A percentile compares a stretch with the other conserved stretches of the same genome.
Evolutionary conservation across 2,329 filamentous ascomycete species (phyloP).

Genomic region (Botrytis sinoallii): DNA sequence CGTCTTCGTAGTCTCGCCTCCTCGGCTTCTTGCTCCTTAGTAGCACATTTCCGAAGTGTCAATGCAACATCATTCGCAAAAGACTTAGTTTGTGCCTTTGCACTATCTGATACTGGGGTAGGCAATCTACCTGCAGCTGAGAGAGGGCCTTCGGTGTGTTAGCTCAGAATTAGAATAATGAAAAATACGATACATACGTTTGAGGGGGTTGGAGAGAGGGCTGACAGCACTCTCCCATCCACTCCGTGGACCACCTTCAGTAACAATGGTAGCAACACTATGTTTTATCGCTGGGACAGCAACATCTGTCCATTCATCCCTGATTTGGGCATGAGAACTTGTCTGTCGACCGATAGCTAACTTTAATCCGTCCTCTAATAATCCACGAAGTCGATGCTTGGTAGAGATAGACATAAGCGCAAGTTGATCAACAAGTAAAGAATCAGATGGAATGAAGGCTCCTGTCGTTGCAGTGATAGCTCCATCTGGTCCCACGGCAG

Average conservation of each 20-base stretch:
- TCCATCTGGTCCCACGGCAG: constrained; percentile 60
- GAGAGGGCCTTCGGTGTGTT: constrained; percentile 35
- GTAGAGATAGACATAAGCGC: constrained; percentile 79
- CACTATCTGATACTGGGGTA: constrained; percentile 47
- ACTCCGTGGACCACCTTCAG: constrained; percentile 34
- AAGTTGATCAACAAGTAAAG: constrained; percentile 76
- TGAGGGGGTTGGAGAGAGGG: constrained; percentile 53
- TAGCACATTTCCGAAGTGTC: constrained; percentile 59
- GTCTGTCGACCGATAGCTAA: constrained; percentile 69
- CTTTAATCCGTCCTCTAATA: constrained; percentile 74
- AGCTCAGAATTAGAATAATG: constrained; percentile 27
- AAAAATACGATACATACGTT: constrained; percentile 50
- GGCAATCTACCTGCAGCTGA: constrained; percentile 42
- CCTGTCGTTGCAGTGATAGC: constrained; percentile 61
- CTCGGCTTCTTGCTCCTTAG: constrained; percentile 68
- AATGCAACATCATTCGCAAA: constrained; percentile 45
- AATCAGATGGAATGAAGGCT: constrained; percentile 71
- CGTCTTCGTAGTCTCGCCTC: constrained; percentile 63
- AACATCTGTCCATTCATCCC: constrained; percentile 71
- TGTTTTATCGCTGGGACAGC: constrained; percentile 53
- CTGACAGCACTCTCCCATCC: constrained; percentile 50
- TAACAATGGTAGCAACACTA: constrained; percentile 36
- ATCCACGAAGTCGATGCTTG: constrained; percentile 70
- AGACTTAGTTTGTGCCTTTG: constrained; percentile 47
- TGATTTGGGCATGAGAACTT: constrained; percentile 76